Base-by-base conservation (phyloP, 164 flowering plant species). In the Cinnamomum chago region DNA sequence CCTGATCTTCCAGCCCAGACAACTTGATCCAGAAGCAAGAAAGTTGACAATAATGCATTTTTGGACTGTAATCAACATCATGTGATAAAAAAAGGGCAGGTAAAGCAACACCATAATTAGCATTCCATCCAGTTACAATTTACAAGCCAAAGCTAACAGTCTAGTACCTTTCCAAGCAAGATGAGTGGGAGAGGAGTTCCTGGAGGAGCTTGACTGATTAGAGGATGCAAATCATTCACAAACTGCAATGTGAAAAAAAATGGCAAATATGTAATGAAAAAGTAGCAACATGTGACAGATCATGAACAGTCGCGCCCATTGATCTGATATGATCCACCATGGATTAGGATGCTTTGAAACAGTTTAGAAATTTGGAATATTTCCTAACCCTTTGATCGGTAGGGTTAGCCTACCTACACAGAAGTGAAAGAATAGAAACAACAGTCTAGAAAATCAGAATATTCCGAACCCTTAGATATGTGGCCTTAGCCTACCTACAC, bases 1-100 rank as follows among this genome's bases (percentile, higher is more conserved):
- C 98, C 99, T 17, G 92, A 67, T 80, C 97, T 92, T 52, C 92
- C 90, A 70, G 94, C 97, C 99, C 99, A 96, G 71, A 96, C 94
- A 77, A 96, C 82, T 91, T 96, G 99, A 85, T 96, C 98, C 64
- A 96, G 91, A 78, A 96, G 90, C 80, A 96, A 86, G 90, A 96
- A 96, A 71, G 94, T 92, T 22, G 99, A 96, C 76, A 96, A 62
- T 68, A 96, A 78, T 6, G 97, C 97, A 84, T 96, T 96, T 76
- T 94, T 96, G 70, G 97, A 92, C 99, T 96, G 91, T 20, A 83
- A 84, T 12, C 22, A 52, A 13, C 14, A 71, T 24, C 24, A 64
- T 20, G 24, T 70, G 62, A 70, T 1, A 28, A 28, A 65, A 3
- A 27, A 35, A 35, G 10, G 10, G 50, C n/a, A 55, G 67, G 40